Conservation (phyloP, 305 asterid species). For the Galium porrigens region DNA sequence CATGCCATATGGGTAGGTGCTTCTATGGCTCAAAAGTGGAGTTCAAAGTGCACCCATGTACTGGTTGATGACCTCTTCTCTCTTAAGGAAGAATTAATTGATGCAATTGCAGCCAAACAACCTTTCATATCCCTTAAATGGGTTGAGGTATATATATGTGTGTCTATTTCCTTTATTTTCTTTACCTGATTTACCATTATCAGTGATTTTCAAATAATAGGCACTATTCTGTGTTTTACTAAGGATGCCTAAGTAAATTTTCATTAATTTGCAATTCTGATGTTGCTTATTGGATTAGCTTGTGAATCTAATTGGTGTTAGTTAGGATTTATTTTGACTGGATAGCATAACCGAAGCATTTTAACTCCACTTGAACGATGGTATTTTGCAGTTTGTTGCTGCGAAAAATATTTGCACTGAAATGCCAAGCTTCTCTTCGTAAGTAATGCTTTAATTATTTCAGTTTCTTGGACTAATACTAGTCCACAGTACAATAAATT, state of each 20-base stretch:
- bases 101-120: conserved; percentile 51
- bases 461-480: conserved; percentile 15
- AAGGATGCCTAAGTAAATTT: background rate
- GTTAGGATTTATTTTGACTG: background rate
- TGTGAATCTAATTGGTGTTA: background rate
- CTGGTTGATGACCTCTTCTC: conserved; percentile 48
- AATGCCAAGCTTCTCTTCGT: conserved; percentile 53
- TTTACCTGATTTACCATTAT: background rate
- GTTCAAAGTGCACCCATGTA: conserved; percentile 58
- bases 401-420: conserved; percentile 59
- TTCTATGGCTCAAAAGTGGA: conserved; percentile 42
- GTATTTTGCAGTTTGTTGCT: conserved; percentile 41
- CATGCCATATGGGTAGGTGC: conserved; percentile 40
- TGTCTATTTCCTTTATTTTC: conserved; percentile 13
- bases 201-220: background rate
- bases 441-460: conserved; percentile 26
- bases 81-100: conserved; percentile 39
- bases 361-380: conserved; percentile 23
- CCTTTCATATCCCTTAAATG: conserved; percentile 43
- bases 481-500: conserved; percentile 9
- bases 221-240: background rate
- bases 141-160: conserved; percentile 51
- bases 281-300: background rate
- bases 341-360: background rate
- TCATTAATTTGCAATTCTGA: background rate